Evolutionary conservation across 2,329 filamentous ascomycete species (phyloP).

Genomic region (Fusarium udum): DNA sequence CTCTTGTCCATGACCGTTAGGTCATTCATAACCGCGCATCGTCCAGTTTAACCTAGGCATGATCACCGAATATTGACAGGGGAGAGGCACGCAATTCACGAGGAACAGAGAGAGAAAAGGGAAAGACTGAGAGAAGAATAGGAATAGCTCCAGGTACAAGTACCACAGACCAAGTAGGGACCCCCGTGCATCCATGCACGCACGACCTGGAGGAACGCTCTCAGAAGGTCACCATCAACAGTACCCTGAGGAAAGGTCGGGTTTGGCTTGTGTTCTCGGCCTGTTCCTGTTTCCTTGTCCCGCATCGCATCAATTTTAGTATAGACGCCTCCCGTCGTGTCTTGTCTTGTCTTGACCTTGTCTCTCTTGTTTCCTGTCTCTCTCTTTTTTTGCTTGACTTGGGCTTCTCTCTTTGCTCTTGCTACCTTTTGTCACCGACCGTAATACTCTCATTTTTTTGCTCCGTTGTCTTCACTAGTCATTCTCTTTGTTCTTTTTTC

Average conservation of each 20-base stretch:
- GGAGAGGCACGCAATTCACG: neutral
- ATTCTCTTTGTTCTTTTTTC: slow-evolving; percentile 22
- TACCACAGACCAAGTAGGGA: neutral
- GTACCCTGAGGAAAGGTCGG: slow-evolving; percentile 10
- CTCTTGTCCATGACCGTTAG: slow-evolving; percentile 28
- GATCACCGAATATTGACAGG: slow-evolving; percentile 19
- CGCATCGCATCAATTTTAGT: slow-evolving; percentile 34
- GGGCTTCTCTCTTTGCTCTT: slow-evolving; percentile 12
- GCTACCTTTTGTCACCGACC: slow-evolving; percentile 12
- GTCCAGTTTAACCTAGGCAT: slow-evolving; percentile 25
- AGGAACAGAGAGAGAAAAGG: neutral
- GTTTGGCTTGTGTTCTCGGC: slow-evolving; percentile 8
- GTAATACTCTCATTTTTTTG: slow-evolving; percentile 30
- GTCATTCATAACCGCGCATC: slow-evolving; percentile 33
- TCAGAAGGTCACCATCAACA: slow-evolving; percentile 24
- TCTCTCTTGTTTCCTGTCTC: slow-evolving; percentile 12
- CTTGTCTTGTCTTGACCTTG: slow-evolving; percentile 13
- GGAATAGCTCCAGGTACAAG: slow-evolving; percentile 13
- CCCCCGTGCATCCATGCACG: slow-evolving; percentile 24
- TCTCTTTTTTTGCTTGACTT: slow-evolving; percentile 28
- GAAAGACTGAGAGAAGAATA: slow-evolving; percentile 1
- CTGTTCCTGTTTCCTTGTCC: neutral
- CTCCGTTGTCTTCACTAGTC: slow-evolving; percentile 4
- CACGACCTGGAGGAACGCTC: slow-evolving; percentile 11
- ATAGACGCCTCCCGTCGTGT: slow-evolving; percentile 33